Evolutionary conservation across 2,329 filamentous ascomycete genomes (phyloP), one percentile per base, ranked within the genome.

Genomic region (Monosporascus cannonballus): DNA sequence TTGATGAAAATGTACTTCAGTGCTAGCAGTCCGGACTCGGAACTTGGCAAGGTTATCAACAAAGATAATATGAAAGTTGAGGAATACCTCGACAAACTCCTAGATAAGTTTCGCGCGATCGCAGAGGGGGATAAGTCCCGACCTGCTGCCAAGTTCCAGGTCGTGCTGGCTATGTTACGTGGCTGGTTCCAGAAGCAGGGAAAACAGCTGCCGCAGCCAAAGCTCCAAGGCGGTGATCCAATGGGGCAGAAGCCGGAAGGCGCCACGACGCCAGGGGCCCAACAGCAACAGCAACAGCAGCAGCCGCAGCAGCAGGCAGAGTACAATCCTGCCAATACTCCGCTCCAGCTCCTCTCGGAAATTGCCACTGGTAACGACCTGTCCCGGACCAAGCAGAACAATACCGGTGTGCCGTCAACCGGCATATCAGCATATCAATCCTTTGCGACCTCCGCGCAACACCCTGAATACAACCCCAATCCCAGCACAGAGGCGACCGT

Each of bases 1-100:
- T 73, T 90, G 38, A 86, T 89, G 65, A 90, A 90, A 68, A 79
- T 91, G 56, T 86, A 86, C 68, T 85, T 87, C 48, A 81, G 84
- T 8, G 83, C 85, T 3, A 80, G 80, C 2, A 77, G 79, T 15
- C 79, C 84, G 1, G 78, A 79, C 41, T 85, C 81, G 17, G 84
- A 86, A 59, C 77, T 92, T 1, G 84, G 83, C n/a, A 80, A 80
- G 54, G 79, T 91, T 18, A 85, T 93, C 56, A 77, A 84, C 58
- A 81, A 81, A 56, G 79, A 85, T 51, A 78, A 85, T 58, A 79
- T 93, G 71, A 83, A 84, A 55, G 79, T 83, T 18, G 75, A 76
- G 57, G 74, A 80, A 51, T 87, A 90, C 64, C 75, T 95, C 3
- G 84, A 89, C 56, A 77, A 76, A n/a, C 73, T 92, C 20, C 79